phyloP scores from a whole-genome alignment of 2,329 filamentous ascomycete species.

The Tympanopsis confertula region DNA sequence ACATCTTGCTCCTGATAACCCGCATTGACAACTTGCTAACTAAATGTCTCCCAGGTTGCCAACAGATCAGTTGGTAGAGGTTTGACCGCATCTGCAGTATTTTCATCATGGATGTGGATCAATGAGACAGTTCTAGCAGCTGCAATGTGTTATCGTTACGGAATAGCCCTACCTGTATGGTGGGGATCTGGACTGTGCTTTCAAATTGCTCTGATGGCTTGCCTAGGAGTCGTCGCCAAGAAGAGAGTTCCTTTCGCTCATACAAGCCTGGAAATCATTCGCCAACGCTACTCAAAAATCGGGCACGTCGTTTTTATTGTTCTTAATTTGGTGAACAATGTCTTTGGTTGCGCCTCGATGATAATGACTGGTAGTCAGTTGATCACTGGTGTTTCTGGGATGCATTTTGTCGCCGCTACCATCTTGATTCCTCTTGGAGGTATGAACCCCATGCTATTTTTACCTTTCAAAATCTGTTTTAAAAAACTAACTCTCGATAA shows the following conservation, averaged over 20 bases:
- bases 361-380: conserved; percentile 30
- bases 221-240: conserved; percentile 33
- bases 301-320: conserved; percentile 26
- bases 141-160: conserved; percentile 17
- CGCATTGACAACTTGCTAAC: too few species aligned
- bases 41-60: too few species aligned
- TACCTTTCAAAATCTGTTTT: conserved; percentile 1
- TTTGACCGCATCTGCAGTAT: conserved; percentile 16
- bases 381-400: conserved; percentile 32
- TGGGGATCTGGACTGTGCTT: conserved; percentile 19
- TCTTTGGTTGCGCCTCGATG: conserved; percentile 31
- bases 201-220: conserved; percentile 35
- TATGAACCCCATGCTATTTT: too few species aligned
- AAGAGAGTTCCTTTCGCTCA: conserved; percentile 36
- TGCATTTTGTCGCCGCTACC: conserved; percentile 32
- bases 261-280: conserved; percentile 35
- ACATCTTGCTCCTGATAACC: not conserved
- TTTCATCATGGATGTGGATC: conserved; percentile 27
- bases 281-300: conserved; percentile 29
- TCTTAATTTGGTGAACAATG: conserved; percentile 26
- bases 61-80: conserved; percentile 16
- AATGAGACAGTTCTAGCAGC: conserved; percentile 26
- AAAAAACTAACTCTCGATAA: conserved; percentile 11
- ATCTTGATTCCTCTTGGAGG: conserved; percentile 32
- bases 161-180: conserved; percentile 14